A percentile compares a stretch with the other conserved stretches of the same genome.
Evolutionary conservation across 2,329 filamentous ascomycete species (phyloP).

Genomic region (Coniochaeta sp.): DNA sequence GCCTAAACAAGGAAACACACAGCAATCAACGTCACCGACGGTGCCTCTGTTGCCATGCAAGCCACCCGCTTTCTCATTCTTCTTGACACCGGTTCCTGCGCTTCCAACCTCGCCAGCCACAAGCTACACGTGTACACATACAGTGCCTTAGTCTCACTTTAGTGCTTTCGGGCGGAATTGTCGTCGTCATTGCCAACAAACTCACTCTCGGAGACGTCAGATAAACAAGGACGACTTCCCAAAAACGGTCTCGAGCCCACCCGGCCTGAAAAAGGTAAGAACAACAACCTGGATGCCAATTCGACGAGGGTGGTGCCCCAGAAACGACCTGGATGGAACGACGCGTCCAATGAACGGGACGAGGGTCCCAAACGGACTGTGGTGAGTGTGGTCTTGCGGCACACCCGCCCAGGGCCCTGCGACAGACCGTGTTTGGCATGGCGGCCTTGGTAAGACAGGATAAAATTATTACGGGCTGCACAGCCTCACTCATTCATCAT

Average conservation of each 20-base stretch:
- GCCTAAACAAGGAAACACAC: background rate
- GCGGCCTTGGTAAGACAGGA: background rate
- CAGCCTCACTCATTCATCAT: constrained; percentile 1
- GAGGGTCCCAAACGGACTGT: background rate
- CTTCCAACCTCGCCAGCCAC: background rate
- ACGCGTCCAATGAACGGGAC: background rate
- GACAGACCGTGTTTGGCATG: background rate
- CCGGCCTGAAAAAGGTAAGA: background rate
- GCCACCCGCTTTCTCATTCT: background rate
- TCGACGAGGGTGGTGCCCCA: no score
- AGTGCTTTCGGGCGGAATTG: background rate
- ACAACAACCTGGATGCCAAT: background rate
- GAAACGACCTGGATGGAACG: background rate
- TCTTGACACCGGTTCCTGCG: no score
- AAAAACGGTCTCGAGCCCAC: background rate
- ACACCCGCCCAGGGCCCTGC: constrained; percentile 1
- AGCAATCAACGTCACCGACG: background rate
- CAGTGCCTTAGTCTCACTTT: background rate
- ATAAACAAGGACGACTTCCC: no score
- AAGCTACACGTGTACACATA: background rate
- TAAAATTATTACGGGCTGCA: constrained; percentile 4
- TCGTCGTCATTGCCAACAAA: background rate
- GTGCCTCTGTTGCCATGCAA: background rate
- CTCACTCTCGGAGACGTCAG: background rate
- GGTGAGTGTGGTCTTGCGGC: background rate